A percentile compares a stretch with the other conserved stretches of the same genome.
phyloP scores from a whole-genome alignment of 805 yeast genomes.

The Yarrowia deformans region DNA sequence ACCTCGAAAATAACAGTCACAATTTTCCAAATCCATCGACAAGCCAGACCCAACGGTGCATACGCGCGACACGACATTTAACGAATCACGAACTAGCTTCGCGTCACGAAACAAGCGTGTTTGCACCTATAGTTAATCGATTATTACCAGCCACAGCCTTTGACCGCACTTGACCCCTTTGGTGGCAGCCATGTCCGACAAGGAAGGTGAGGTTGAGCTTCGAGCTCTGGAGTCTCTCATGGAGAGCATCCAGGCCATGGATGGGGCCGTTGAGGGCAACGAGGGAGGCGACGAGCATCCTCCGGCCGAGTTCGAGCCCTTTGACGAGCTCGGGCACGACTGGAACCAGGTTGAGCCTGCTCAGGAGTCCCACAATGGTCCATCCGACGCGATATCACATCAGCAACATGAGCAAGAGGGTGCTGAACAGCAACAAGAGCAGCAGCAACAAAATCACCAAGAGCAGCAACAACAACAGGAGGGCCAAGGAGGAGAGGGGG shows the following conservation, averaged over 20 bases:
- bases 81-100: slow-evolving; percentile 36
- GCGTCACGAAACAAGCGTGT: slow-evolving; percentile 37
- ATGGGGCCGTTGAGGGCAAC: slow-evolving; percentile 8
- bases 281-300: slow-evolving; percentile 13
- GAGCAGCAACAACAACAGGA: neutral
- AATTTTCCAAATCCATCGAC: slow-evolving; percentile 38
- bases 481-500: neutral
- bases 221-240: slow-evolving; percentile 32
- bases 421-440: slow-evolving; percentile 2
- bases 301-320: slow-evolving; percentile 31
- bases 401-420: neutral
- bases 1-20: slow-evolving; percentile 33
- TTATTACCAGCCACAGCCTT: slow-evolving; percentile 22
- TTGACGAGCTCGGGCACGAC: slow-evolving; percentile 29
- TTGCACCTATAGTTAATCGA: slow-evolving; percentile 35
- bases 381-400: slow-evolving; percentile 7
- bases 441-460: neutral
- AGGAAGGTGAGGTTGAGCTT: slow-evolving; percentile 37
- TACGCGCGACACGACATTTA: slow-evolving; percentile 39
- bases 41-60: slow-evolving; percentile 36
- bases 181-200: slow-evolving; percentile 33
- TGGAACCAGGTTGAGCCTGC: slow-evolving; percentile 21
- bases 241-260: slow-evolving; percentile 30
- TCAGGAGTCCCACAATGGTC: slow-evolving; percentile 11
- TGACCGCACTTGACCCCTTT: slow-evolving; percentile 17